Base-by-base conservation (phyloP, 2,329 filamentous ascomycete species). In the Botrytis hyacinthi region DNA sequence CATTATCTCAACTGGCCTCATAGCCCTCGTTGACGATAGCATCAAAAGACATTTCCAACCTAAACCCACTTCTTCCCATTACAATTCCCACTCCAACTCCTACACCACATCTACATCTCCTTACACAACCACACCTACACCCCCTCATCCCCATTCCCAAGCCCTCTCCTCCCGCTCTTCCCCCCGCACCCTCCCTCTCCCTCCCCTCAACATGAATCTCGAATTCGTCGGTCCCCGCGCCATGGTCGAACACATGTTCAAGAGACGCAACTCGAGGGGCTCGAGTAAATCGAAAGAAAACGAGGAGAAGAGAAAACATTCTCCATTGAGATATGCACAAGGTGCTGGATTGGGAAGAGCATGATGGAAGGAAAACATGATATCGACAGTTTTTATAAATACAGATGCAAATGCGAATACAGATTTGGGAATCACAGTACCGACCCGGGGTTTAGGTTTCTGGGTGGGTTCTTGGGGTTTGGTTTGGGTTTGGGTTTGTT, bases 21-120 rank as follows among this genome's bases (percentile, higher is more conserved):
- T 97, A 78, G 90, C 93, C 12, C 89, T 98, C 62, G 92, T 97
- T 70, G 95, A 98, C 80, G 94, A 98, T 83, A 93, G 91, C 84
- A 97, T 98, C 85, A 93, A 93, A 82, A 73, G 77, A 14, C 77
- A 75, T 68, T 80, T 80, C 75, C 76, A 79, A 32, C 46, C 76
- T 35, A 78, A 77, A 71, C 87, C 87, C 51, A 54, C 78, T 84
- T 84, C 73, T 83, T 82, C 29, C 4, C 42, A 60, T 42, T 95
- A 44, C 37, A 73, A 48, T 78, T 76, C 93, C 10, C 89, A 98
- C 57, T 92, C 96, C 26, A 14, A 54, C 48, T 87, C 87, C 78
- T 84, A 84, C 73, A 83, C 83, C 29, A 37, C 57, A 60, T 46
- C 95, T 32, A 32, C 75, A 44, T 78, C 76, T 92, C 10, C 89